Evolutionary conservation across 176 grass and related monocot species (phyloP).

Genomic region (Carex parvula): DNA sequence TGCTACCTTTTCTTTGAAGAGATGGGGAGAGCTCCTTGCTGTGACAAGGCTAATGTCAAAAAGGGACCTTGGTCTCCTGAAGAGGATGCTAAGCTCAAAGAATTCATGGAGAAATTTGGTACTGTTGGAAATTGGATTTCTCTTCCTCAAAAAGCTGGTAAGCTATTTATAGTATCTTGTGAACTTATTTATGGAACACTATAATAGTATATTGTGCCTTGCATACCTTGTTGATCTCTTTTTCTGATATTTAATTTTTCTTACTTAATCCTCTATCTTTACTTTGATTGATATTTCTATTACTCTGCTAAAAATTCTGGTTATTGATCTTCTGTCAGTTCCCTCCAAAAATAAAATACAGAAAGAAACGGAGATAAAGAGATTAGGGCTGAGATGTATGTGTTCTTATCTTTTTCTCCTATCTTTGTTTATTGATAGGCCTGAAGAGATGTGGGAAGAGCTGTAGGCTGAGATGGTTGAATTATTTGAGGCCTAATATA

Average conservation of each 20-base stretch:
- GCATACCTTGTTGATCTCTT: no score
- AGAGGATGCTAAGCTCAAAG: constrained; percentile 88
- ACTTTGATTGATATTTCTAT: neutral
- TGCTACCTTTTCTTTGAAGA: constrained; percentile 17
- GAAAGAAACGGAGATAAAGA: neutral
- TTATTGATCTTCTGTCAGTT: neutral
- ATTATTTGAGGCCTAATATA: constrained; percentile 91
- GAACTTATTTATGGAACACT: neutral
- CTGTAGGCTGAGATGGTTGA: constrained; percentile 93
- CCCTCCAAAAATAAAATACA: neutral
- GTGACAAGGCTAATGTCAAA: constrained; percentile 95
- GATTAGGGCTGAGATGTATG: neutral
- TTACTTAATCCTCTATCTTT: neutral
- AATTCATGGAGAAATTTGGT: constrained; percentile 89
- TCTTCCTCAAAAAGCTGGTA: constrained; percentile 92
- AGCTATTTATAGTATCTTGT: neutral
- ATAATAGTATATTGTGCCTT: neutral
- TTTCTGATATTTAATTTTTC: neutral
- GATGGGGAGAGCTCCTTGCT: constrained; percentile 94
- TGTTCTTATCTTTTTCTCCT: neutral
- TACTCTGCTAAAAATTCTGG: neutral
- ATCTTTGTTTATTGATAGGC: constrained; percentile 32
- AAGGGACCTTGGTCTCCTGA: constrained; percentile 92
- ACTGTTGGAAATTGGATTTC: constrained; percentile 96
- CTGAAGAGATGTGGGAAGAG: constrained; percentile 95